Base-by-base conservation (phyloP, 2,329 filamentous ascomycete species). In the Fusarium phyllophilum region DNA sequence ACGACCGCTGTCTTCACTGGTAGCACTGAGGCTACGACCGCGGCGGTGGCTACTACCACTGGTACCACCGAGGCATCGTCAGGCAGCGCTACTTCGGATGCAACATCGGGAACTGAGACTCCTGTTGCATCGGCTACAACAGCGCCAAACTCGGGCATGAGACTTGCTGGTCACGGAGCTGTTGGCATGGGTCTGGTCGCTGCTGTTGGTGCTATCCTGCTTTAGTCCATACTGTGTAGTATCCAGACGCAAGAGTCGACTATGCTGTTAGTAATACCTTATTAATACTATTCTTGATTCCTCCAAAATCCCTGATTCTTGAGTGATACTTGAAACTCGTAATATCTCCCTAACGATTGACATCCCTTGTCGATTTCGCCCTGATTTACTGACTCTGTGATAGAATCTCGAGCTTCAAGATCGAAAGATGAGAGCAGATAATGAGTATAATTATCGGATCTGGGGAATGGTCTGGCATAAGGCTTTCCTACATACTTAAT, bases 1-100 rank as follows among this genome's bases (percentile, higher is more conserved):
- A 62, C 71, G 1, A 52, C 41, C 8, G 33, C 24, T 6, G n/a
- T 62, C 14, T 36, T 67, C 4, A 44, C 34, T 22, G 55, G 34
- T 8, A 63, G 52, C 17, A 44, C 67, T 8, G 70, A 44, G 17
- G 52, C 56, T 39, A 62, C 65, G 34, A 44, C 54, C 11, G 20
- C 39, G 20, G 31, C 18, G 4, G 54, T 24, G n/a, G 14, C 29
- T 46, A 11, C 39, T 15, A 49, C 60, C 26, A 20, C 62, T 12
- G 39, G 26, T 7, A 15, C 26, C 12, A 13, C 24, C 1, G 22
- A 41, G 7, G 3, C 39, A 9, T 26, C 44, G 0, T 44, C 54
- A 12, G 61, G 26, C 20, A 41, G 34, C 48, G 24, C 24, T 22
- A 38, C 48, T 13, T 52, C 45, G 18, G 34, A 41, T 42, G 36